Base-by-base conservation (phyloP, 768 basidiomycete species). In the Boletus rubroflammeus region DNA sequence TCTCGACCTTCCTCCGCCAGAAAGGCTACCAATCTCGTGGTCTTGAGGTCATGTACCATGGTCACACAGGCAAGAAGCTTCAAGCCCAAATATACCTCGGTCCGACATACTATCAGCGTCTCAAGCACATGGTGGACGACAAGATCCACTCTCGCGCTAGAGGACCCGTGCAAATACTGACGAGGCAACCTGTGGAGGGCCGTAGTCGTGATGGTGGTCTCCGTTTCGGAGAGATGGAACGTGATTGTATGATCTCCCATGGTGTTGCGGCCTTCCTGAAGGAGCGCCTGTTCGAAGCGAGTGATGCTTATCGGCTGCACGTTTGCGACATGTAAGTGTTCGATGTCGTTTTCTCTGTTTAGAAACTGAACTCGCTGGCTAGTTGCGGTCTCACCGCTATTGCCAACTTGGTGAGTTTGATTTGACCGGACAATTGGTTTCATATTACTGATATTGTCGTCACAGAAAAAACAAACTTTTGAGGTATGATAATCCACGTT, bases 141-240 rank as follows among this genome's bases (percentile, higher is more conserved):
- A 99, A 99, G 78, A 99, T 98, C 50, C 97, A 99, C 73, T 96
- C 97, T 28, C 85, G 97, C 52, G 97, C 97, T 19, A 75, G 97
- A 71, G 97, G 97, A 14, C 97, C 97, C 5, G 92, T 99, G 9
- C 97, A 99, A 71, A 99, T 98, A 64, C 73, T 99, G 64, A 99
- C 96, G 31, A 77, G 97, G 46, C 97, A 99, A 67, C 97, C 97
- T 13, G 97, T 99, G 15, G 97, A 99, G 69, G 97, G 97, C 81
- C 83, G 97, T 73, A 93, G 90, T 82, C 83, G 97, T 75, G 97
- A 98, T 67, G 97, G 97, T 78, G 97, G 97, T 72, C 75, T 99
- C 59, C 93, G 97, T 66, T 99, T 99, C 79, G 97, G 97, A 79
- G 97, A 99, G 81, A 99, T 99, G 97, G 97, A 99, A 69, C 91